A percentile compares a stretch with the other conserved stretches of the same genome.
Conservation (phyloP, 306 rosid genomes). For the Calophaca sinica region DNA sequence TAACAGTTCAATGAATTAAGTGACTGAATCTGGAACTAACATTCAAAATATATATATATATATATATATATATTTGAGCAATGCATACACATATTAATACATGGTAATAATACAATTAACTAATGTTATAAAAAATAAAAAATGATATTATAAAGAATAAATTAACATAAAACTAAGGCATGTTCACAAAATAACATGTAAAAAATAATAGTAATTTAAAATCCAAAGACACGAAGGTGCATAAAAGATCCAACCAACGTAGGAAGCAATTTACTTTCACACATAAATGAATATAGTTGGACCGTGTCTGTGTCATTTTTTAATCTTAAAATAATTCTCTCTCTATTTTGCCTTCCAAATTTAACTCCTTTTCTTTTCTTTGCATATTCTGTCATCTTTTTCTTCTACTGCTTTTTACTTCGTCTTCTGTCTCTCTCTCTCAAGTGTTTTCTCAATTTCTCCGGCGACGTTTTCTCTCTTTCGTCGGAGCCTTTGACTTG, state of each 20-base stretch:
- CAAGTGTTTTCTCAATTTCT: conserved; percentile 45
- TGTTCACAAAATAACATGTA: not conserved
- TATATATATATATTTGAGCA: too few species aligned
- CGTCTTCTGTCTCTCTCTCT: conserved; percentile 27
- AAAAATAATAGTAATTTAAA: not conserved
- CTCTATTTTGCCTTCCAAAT: conserved; percentile 47
- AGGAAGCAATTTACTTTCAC: conserved; percentile 43
- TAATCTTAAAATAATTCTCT: conserved; percentile 40
- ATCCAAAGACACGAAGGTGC: conserved; percentile 23
- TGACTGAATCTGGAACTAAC: not conserved
- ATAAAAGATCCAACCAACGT: conserved; percentile 49
- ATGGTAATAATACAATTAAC: not conserved
- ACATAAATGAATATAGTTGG: conserved; percentile 52
- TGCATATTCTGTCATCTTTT: not conserved
- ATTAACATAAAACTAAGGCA: conserved; percentile 13
- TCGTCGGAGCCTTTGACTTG: conserved; percentile 55
- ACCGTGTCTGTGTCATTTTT: conserved; percentile 39
- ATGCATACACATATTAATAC: too few species aligned
- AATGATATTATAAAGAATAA: not conserved
- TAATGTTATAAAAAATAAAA: not conserved
- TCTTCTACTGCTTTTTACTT: not conserved
- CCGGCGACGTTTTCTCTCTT: conserved; percentile 47
- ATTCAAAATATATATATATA: too few species aligned
- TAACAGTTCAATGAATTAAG: not conserved
- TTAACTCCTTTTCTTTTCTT: conserved; percentile 39